Evolutionary conservation across 2,329 filamentous ascomycete species (phyloP).

Genomic region (Botrytis fragariae): DNA sequence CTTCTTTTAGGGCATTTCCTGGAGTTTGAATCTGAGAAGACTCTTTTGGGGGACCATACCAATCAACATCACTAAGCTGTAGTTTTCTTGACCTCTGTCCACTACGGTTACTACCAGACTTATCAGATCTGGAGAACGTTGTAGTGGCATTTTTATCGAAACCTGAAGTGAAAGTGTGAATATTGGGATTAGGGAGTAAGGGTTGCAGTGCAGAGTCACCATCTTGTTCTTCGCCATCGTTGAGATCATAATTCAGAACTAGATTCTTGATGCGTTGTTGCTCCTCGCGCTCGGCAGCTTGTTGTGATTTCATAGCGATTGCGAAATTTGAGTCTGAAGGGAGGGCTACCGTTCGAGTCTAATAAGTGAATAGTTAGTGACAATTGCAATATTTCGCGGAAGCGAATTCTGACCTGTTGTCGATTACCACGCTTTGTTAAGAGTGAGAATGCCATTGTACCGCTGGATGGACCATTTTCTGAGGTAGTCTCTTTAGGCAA

Average conservation of each 20-base stretch:
- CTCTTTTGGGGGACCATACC: conserved; percentile 58
- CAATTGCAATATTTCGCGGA: not conserved
- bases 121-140: conserved; percentile 37
- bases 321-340: conserved; percentile 92
- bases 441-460: conserved; percentile 94
- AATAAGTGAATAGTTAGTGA: conserved; percentile 20
- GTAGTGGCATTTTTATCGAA: conserved; percentile 50
- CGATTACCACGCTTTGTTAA: conserved; percentile 95
- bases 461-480: conserved; percentile 38
- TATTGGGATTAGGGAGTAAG: conserved; percentile 49
- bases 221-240: conserved; percentile 76
- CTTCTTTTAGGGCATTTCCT: conserved; percentile 17
- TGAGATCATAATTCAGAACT: conserved; percentile 92
- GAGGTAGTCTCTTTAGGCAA: conserved; percentile 43
- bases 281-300: conserved; percentile 91
- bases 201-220: conserved; percentile 57
- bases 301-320: conserved; percentile 91
- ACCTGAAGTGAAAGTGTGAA: conserved; percentile 54
- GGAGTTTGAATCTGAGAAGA: conserved; percentile 25
- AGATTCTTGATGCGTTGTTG: conserved; percentile 98
- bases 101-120: conserved; percentile 47
- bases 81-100: conserved; percentile 85
- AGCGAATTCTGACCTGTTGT: conserved; percentile 65
- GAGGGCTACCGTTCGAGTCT: conserved; percentile 89
- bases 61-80: conserved; percentile 95